Percentiles rank a stretch among this genome's conserved stretches.
Evolutionary conservation across 768 basidiomycete genomes (phyloP).

Genomic region (Wakefieldia striispora): DNA sequence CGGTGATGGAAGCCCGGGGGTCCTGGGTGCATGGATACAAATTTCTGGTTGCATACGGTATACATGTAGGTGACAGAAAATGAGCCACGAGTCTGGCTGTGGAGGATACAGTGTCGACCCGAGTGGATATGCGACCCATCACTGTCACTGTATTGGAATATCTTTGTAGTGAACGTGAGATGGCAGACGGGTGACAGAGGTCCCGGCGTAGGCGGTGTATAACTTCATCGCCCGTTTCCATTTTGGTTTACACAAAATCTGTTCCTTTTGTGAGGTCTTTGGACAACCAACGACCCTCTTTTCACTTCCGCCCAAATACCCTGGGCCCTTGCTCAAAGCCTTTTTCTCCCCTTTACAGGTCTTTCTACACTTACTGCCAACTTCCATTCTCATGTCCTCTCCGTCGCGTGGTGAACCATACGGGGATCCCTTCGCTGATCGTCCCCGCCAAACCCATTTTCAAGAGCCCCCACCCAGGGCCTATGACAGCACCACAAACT

Average conservation of each 20-base stretch:
- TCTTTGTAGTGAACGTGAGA: background rate
- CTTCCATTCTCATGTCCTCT: slow-evolving; percentile 24
- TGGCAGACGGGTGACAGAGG: slow-evolving; percentile 29
- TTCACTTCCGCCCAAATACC: slow-evolving; percentile 4
- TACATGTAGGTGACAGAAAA: too few species aligned
- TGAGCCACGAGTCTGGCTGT: too few species aligned
- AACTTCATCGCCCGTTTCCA: slow-evolving; percentile 34
- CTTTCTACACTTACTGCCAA: background rate
- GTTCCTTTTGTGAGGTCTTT: slow-evolving; percentile 14
- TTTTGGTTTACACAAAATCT: slow-evolving; percentile 27
- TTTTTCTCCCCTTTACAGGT: slow-evolving; percentile 9
- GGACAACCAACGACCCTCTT: slow-evolving; percentile 18
- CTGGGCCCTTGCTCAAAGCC: slow-evolving; percentile 9
- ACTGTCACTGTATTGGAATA: background rate
- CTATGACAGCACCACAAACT: slow-evolving; percentile 37
- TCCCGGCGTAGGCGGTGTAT: slow-evolving; percentile 30
- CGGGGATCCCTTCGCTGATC: slow-evolving; percentile 74
- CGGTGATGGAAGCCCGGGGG: slow-evolving; percentile 2
- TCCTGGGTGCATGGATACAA: slow-evolving; percentile 2
- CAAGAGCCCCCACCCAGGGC: slow-evolving; percentile 56
- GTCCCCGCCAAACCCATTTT: slow-evolving; percentile 53
- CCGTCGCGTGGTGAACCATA: slow-evolving; percentile 35
- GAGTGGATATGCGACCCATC: background rate
- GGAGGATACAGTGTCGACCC: too few species aligned
- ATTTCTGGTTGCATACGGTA: background rate